Evolutionary conservation across 352 stramenopile species (phyloP), one percentile per base, ranked within the genome.

Genomic region (Phytophthora cajani): DNA sequence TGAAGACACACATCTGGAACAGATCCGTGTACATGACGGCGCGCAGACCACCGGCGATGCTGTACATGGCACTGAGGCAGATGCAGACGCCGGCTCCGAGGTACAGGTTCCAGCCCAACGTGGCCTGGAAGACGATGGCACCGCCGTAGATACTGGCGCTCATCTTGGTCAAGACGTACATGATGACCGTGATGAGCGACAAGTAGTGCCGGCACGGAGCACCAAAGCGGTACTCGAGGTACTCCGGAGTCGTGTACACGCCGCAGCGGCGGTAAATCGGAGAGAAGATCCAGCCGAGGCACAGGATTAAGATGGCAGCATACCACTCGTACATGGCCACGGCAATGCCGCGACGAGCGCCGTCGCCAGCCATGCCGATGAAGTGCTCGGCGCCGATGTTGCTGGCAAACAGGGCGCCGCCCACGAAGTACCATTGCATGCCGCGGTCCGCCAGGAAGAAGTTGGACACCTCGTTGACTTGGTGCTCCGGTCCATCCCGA

Each of bases 381-480:
- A 92, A 92, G 67, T 90, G 82, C 62, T 90, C 79, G 14, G 80
- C 80, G 51, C 84, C 84, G 67, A 92, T 89, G 71, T 92, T 90
- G 53, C 75, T 87, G 14, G 82, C 82, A 58, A 90, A 92, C 5
- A 90, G 58, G 30, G 82, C 79, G 42, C 81, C 81, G 19, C 81
- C 81, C 6, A 89, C 79, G 40, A 88, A 79, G 57, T 87, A 89
- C 81, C 84, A 89, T 73, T 88, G 76, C 82, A 90, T 89, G 54
- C 82, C 78, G 8, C 81, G 79, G 52, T 91, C 84, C 1, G 84
- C 84, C 6, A 91, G 58, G 63, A 90, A 91, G 63, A 89, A 91
- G 71, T 82, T 88, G 61, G 70, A 75, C 50, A 85, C 68, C 2
- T 77, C 64, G 49, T 85, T 70, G 16, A 72, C 33, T 67, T 78